A percentile compares a stretch with the other conserved stretches of the same genome.
Evolutionary conservation across 495 filamentous ascomycete genomes (phyloP).

Genomic region (Hypoxylon trugodes): DNA sequence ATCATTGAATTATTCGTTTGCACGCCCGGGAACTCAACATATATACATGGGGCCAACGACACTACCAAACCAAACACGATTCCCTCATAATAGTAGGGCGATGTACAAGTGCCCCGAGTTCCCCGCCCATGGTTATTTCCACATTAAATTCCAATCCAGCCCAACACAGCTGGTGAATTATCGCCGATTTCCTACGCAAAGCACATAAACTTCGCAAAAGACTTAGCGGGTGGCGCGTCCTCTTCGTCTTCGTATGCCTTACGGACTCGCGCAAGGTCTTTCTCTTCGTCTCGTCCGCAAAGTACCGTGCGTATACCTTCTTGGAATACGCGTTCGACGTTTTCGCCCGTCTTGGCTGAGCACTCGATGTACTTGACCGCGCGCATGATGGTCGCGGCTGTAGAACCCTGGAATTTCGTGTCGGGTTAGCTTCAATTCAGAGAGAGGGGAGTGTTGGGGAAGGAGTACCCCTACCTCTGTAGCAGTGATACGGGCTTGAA

Average conservation of each 20-base stretch:
- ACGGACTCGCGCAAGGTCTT: background rate
- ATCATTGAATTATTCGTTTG: too few species aligned
- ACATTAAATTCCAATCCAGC: too few species aligned
- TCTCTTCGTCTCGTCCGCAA: slow-evolving; percentile 13
- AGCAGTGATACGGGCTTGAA: slow-evolving; percentile 13
- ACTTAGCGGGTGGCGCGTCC: background rate
- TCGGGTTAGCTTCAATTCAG: background rate
- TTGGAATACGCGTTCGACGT: slow-evolving; percentile 35
- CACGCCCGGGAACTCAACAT: too few species aligned
- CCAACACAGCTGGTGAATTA: too few species aligned
- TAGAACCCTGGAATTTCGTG: slow-evolving; percentile 9
- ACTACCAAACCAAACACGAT: too few species aligned
- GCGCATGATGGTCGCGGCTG: slow-evolving; percentile 11
- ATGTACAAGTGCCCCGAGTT: too few species aligned
- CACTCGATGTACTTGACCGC: slow-evolving; percentile 40
- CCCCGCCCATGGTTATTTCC: too few species aligned
- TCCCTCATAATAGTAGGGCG: too few species aligned
- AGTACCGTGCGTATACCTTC: slow-evolving; percentile 33
- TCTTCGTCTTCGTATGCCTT: background rate
- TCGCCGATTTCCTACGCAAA: too few species aligned
- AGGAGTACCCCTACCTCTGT: slow-evolving; percentile 18
- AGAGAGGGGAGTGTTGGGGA: background rate
- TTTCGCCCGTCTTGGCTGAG: slow-evolving; percentile 40
- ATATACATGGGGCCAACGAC: too few species aligned
- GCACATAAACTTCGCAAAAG: slow-evolving; percentile 22